A percentile compares a stretch with the other conserved stretches of the same genome.
These are phyloP conservation scores for Pogostemon cablin DNA, from an alignment of 257 asterid genomes.

Conservation along the genomic window DNA sequence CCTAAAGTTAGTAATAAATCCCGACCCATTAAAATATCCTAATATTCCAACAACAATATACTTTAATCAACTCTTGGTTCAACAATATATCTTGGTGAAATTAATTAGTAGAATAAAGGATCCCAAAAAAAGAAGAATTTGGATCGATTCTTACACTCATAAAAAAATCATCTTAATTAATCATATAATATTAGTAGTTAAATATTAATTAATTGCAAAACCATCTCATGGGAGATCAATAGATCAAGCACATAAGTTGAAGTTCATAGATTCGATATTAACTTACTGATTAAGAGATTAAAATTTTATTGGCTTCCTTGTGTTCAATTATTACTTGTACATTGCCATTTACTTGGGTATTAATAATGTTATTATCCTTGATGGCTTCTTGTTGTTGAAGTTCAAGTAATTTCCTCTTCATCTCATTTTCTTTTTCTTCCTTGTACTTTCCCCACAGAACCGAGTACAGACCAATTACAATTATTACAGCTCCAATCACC, in stretches of 20 bases:
- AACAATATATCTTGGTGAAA: too few relatives aligned
- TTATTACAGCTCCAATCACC: constrained; percentile 45
- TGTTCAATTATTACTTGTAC: neutral
- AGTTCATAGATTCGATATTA: neutral
- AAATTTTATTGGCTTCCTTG: neutral
- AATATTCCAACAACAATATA: too few relatives aligned
- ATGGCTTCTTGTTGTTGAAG: constrained; percentile 40
- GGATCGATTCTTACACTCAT: neutral
- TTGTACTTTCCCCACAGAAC: constrained; percentile 59
- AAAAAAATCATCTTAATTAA: neutral
- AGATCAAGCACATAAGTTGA: neutral
- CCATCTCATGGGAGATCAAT: neutral
- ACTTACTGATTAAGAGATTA: neutral
- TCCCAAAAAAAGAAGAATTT: neutral
- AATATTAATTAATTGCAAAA: neutral
- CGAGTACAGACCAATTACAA: constrained; percentile 51
- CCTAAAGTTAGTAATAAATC: too few relatives aligned
- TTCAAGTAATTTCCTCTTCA: constrained; percentile 20
- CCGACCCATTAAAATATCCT: too few relatives aligned
- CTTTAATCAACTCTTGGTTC: too few relatives aligned
- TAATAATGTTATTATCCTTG: constrained; percentile 22
- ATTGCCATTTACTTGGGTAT: neutral
- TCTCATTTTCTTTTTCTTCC: constrained; percentile 42
- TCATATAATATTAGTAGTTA: neutral
- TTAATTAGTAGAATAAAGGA: neutral